Percentiles rank a stretch among this genome's conserved stretches.
Evolutionary conservation across 208 protist genomes (phyloP).

Genomic region (Leishmania gerbilli): DNA sequence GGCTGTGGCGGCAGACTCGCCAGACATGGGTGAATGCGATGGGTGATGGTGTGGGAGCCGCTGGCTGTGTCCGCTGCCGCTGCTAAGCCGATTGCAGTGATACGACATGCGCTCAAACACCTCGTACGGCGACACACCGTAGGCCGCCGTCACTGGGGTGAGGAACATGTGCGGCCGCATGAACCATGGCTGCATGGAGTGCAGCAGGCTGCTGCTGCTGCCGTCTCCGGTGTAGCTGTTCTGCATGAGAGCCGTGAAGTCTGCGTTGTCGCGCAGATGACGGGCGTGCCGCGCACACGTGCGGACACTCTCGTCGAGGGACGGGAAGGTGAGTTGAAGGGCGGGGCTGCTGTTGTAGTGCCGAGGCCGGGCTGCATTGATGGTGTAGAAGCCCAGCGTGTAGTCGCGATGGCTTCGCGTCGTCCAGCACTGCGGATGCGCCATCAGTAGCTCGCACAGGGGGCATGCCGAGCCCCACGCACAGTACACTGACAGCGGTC

Average conservation of each 20-base stretch:
- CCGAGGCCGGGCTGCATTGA: not conserved
- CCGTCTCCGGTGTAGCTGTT: conserved; percentile 21
- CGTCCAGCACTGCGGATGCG: conserved; percentile 51
- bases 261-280: conserved; percentile 21
- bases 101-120: conserved; percentile 46
- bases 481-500: conserved; percentile 53
- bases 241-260: conserved; percentile 18
- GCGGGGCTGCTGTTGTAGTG: not conserved
- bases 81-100: conserved; percentile 13
- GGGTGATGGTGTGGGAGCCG: not conserved
- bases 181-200: conserved; percentile 70
- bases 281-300: conserved; percentile 28
- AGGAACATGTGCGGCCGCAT: conserved; percentile 63
- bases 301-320: conserved; percentile 49
- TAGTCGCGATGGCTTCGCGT: conserved; percentile 24
- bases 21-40: not conserved
- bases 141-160: conserved; percentile 29
- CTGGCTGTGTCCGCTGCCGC: conserved; percentile 2
- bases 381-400: conserved; percentile 20
- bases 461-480: conserved; percentile 79
- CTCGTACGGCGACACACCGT: conserved; percentile 45
- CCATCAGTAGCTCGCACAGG: conserved; percentile 66
- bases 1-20: not conserved
- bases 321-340: conserved; percentile 54
- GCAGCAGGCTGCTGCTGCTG: conserved; percentile 20